phyloP scores from a whole-genome alignment of 306 rosid species.

The Begonia fuchsioides region DNA sequence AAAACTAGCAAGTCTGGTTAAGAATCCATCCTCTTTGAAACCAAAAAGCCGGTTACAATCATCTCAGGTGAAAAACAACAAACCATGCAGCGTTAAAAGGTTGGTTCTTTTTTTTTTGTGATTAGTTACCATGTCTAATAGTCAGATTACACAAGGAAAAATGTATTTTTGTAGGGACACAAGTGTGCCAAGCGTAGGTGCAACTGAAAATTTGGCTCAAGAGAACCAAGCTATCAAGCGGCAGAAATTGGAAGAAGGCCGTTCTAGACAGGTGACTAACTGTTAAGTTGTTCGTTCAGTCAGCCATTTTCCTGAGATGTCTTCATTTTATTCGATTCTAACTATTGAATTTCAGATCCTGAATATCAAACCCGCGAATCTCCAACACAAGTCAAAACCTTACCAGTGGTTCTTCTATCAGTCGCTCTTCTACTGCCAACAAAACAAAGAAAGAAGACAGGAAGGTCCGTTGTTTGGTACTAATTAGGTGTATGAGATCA shows the following conservation, averaged over 20 bases:
- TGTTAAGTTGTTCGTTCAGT: no score
- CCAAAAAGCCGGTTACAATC: constrained; percentile 32
- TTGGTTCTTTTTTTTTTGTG: no score
- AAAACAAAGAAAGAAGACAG: constrained; percentile 54
- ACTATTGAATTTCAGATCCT: constrained; percentile 26
- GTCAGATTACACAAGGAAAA: no score
- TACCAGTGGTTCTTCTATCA: constrained; percentile 2
- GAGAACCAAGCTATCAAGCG: constrained; percentile 91
- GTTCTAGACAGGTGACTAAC: constrained; percentile 35
- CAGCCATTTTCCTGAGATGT: no score
- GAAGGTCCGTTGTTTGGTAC: constrained; percentile 33
- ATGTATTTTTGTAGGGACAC: no score
- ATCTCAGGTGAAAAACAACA: constrained; percentile 19
- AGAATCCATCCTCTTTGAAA: constrained; percentile 26
- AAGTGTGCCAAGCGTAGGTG: constrained; percentile 21
- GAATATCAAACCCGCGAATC: constrained; percentile 53
- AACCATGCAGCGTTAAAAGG: constrained; percentile 16
- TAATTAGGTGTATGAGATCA: no score
- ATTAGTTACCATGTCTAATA: no score
- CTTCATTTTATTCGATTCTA: no score
- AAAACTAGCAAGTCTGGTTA: constrained; percentile 35
- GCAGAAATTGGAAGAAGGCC: constrained; percentile 85
- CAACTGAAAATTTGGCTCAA: constrained; percentile 35
- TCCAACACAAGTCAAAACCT: constrained; percentile 69
- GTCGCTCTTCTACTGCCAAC: constrained; percentile 23